Evolutionary conservation across 2,329 filamentous ascomycete genomes (phyloP), one percentile per base, ranked within the genome.

Genomic region (Elsinoe ampelina): DNA sequence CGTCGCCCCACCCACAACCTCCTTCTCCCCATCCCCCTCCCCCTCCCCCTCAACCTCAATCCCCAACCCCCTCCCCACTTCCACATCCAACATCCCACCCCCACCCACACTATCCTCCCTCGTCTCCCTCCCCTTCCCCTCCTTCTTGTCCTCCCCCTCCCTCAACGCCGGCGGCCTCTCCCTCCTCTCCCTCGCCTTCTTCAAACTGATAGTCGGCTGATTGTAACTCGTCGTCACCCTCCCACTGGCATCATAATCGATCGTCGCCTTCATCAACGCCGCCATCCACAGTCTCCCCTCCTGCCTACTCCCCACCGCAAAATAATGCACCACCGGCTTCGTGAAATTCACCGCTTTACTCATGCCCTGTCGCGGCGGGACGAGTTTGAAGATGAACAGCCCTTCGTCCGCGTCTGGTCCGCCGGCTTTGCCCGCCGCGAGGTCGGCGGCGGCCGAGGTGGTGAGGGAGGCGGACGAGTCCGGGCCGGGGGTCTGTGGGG

Each of bases 321-420:
- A 98, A 71, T 96, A 97, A 70, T 98, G 93, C 38, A 96, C 88
- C 7, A 90, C 93, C 3, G 93, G 93, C 70, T 96, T 96, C 1
- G 93, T 98, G 69, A 98, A 98, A 67, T 91, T 95, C 58, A 98
- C 92, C 0, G 90, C 93, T 57, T 89, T 85, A 10, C 90, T 89
- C 8, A 95, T 79, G 10, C 91, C 92, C 4, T 86, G 82, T 59
- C 92, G 87, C 0, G 93, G 93, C 1, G 93, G 93, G 5, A 95
- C 85, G 6, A 98, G 83, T 74, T 98, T 98, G 80, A 98, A 98
- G 66, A 97, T 97, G 74, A 98, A 98, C 67, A 95, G 87, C 1
- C 84, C 78, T 58, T 71, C 67, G 47, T 72, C 66, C 41, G 88
- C 86, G 36, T 80, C 76, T 20, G 64, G 61, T 17, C 61, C 63